These are phyloP conservation scores for Pleurozium schreberi DNA, from an alignment of 225 moss, liverwort and hornwort species.

Conservation along the genomic window DNA sequence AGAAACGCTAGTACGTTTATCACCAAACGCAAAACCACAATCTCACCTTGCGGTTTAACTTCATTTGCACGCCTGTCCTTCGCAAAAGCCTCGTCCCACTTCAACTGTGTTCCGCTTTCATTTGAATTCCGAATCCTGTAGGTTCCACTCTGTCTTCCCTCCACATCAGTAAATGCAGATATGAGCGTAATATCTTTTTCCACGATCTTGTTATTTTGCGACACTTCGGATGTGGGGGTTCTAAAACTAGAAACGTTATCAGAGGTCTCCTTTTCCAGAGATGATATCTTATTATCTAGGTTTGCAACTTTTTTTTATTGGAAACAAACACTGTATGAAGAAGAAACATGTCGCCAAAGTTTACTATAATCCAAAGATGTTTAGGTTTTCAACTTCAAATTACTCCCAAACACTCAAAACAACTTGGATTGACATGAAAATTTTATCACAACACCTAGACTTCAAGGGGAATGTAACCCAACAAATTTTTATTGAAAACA, in stretches of 20 bases:
- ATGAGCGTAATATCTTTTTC: background rate
- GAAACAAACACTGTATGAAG: too few relatives aligned
- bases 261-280: conserved; percentile 6
- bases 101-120: conserved; percentile 2
- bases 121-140: conserved; percentile 8
- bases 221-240: background rate
- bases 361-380: too few relatives aligned
- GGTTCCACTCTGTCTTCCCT: conserved; percentile 6
- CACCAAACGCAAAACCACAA: background rate
- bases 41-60: conserved; percentile 15
- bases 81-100: conserved; percentile 32
- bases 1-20: background rate
- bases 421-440: too few relatives aligned
- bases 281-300: conserved; percentile 22
- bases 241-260: background rate
- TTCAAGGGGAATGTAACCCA: too few relatives aligned
- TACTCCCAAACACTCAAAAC: too few relatives aligned
- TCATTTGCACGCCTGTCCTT: background rate
- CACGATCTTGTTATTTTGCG: background rate
- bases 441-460: too few relatives aligned
- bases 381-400: too few relatives aligned
- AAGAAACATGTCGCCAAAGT: too few relatives aligned
- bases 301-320: too few relatives aligned
- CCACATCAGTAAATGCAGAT: background rate
- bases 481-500: too few relatives aligned